phyloP scores from a whole-genome alignment of 345 rosid species.

The Citrus hindsii region DNA sequence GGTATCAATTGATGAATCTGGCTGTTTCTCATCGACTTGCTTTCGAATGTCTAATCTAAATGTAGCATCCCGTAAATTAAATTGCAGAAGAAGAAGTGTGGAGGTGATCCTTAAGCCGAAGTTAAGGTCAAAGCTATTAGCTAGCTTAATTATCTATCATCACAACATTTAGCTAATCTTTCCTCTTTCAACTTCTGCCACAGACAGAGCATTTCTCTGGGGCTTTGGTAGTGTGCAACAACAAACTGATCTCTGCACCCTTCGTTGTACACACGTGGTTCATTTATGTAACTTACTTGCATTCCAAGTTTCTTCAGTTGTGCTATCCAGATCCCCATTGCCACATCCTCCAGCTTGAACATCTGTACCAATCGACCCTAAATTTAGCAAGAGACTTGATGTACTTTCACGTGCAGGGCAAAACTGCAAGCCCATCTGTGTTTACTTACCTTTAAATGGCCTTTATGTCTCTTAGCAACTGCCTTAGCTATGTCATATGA shows the following conservation, averaged over 20 bases:
- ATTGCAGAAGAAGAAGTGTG: not conserved
- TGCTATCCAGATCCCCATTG: constrained; percentile 48
- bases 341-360: constrained; percentile 41
- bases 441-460: constrained; percentile 24
- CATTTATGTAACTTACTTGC: constrained; percentile 24
- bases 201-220: constrained; percentile 39
- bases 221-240: constrained; percentile 41
- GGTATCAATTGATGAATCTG: not conserved
- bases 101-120: not conserved
- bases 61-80: not conserved
- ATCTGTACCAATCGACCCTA: constrained; percentile 14
- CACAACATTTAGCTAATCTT: not conserved
- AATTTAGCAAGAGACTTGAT: not conserved
- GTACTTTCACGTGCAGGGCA: not conserved
- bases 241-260: constrained; percentile 38
- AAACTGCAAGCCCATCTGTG: not conserved
- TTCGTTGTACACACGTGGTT: constrained; percentile 25
- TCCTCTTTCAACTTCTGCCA: constrained; percentile 34
- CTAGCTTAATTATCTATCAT: not conserved
- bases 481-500: constrained; percentile 33
- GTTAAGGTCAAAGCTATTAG: not conserved
- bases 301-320: constrained; percentile 31
- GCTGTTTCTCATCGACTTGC: not conserved
- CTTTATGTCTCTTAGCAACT: constrained; percentile 20
- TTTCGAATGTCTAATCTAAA: not conserved